phyloP scores from a whole-genome alignment of 306 rosid genomes.

The barrel medic (Medicago truncatula) region DNA sequence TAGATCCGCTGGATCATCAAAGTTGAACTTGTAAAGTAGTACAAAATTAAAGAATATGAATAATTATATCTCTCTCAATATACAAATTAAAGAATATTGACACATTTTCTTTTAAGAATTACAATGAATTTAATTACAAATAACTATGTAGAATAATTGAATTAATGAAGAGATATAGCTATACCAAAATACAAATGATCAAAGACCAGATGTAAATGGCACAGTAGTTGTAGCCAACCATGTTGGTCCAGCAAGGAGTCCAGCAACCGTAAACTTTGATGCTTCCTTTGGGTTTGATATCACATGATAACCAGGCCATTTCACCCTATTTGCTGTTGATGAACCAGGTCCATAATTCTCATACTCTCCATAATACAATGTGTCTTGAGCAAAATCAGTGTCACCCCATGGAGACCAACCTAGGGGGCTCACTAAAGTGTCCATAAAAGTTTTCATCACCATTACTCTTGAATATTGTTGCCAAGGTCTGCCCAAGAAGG shows the following conservation, averaged over 20 bases:
- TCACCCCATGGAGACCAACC: slow-evolving; percentile 79
- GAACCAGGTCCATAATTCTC: slow-evolving; percentile 74
- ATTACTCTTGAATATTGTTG: slow-evolving; percentile 67
- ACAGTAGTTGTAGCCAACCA: slow-evolving; percentile 81
- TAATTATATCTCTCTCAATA: too few species aligned
- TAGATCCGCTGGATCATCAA: too few species aligned
- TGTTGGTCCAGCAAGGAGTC: slow-evolving; percentile 65
- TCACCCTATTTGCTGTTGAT: slow-evolving; percentile 53
- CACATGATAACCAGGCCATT: slow-evolving; percentile 73
- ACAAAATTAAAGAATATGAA: too few species aligned
- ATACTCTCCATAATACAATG: slow-evolving; percentile 72
- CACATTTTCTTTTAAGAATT: too few species aligned
- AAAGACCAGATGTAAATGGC: slow-evolving; percentile 63
- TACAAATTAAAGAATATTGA: too few species aligned
- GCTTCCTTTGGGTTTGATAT: slow-evolving; percentile 61
- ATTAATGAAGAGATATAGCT: neutral
- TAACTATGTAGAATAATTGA: neutral
- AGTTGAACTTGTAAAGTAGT: too few species aligned
- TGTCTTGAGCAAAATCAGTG: slow-evolving; percentile 50
- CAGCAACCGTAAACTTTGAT: slow-evolving; percentile 50
- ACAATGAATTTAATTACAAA: slow-evolving; percentile 1
- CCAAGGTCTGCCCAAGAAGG: slow-evolving; percentile 92
- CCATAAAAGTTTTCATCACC: slow-evolving; percentile 63
- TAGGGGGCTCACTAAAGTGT: slow-evolving; percentile 58
- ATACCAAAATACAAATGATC: slow-evolving; percentile 8